Evolutionary conservation across 345 rosid species (phyloP), one percentile per base, ranked within the genome.

Genomic region (Salix udensis): DNA sequence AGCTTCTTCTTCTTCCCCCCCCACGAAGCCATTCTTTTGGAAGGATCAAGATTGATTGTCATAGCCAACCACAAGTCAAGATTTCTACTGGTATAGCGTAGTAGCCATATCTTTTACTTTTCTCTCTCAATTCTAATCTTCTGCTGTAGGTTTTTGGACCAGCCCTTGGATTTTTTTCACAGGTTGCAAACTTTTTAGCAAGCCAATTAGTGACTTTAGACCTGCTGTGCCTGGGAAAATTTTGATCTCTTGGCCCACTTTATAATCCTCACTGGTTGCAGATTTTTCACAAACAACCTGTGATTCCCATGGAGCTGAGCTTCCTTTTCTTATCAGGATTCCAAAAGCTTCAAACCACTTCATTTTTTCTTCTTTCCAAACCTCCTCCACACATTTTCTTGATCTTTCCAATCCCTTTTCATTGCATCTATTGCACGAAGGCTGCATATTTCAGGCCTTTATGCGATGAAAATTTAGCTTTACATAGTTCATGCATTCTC

Each of bases 1-100:
- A 11, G 78, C 88, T 73, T 68, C 85, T 53, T 80, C 91, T 66
- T 84, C 89, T 23, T 84, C 91, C 3, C 46, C 86, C 80, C 91
- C 88, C 4, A 81, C 79, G 88, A 88, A 90, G 53, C 88, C 92
- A 55, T 93, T 88, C 86, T 85, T 90, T 67, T 89, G 89, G 88
- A 87, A 81, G 81, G 91, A 89, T 70, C 89, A 83, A 62, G 87
- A 85, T 48, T 80, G 73, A 81, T 67, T 21, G 60, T 7, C 46
- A 16, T 28, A 1, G 26, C 77, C 40, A 73, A n/a, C 46, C 53
- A 62, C n/a, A 68, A 40, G 70, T 46, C 71, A 39, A 48, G 65
- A 36, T 73, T 36, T 65, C 77, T 42, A 31, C 44, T 71, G 72
- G 44, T 34, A n/a, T 66, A 42, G 60, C 28, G 37, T 58, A 70